These are phyloP conservation scores for Globisporangium canariense DNA, from an alignment of 352 stramenopile species.

Conservation along the genomic window DNA sequence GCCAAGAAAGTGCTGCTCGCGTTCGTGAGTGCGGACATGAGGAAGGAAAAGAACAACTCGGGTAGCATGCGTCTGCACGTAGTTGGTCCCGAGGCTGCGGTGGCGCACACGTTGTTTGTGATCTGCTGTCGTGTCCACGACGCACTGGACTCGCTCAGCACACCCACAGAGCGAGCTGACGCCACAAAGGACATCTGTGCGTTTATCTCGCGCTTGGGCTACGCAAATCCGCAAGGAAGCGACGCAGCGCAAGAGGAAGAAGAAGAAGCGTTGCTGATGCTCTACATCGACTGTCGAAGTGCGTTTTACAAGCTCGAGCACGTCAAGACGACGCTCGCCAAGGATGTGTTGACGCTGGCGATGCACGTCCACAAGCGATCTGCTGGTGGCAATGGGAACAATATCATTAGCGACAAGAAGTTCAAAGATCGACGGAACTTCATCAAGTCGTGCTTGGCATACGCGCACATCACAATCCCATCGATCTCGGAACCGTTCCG, in stretches of 20 bases:
- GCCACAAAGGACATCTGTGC: slow-evolving; percentile 63
- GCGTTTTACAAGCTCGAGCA: slow-evolving; percentile 86
- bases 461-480: slow-evolving; percentile 88
- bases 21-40: slow-evolving; percentile 41
- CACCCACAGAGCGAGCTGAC: slow-evolving; percentile 48
- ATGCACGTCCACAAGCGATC: slow-evolving; percentile 47
- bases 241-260: slow-evolving; percentile 48
- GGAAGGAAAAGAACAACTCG: slow-evolving; percentile 21
- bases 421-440: slow-evolving; percentile 54
- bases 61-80: slow-evolving; percentile 55
- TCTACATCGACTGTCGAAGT: slow-evolving; percentile 86
- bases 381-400: not conserved
- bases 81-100: slow-evolving; percentile 61
- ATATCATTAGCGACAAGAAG: slow-evolving; percentile 16
- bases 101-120: slow-evolving; percentile 86
- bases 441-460: slow-evolving; percentile 88
- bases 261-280: slow-evolving; percentile 76
- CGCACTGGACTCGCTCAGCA: slow-evolving; percentile 76
- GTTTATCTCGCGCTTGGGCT: slow-evolving; percentile 77
- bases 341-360: slow-evolving; percentile 53
- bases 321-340: slow-evolving; percentile 60
- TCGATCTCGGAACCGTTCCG: slow-evolving; percentile 50
- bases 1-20: slow-evolving; percentile 82
- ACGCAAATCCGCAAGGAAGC: slow-evolving; percentile 15
- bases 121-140: slow-evolving; percentile 84